Percentiles rank a stretch among this genome's conserved stretches.
Evolutionary conservation across 371 early-diverging fungal genomes (phyloP).

Genomic region (Gilbertella persicaria): DNA sequence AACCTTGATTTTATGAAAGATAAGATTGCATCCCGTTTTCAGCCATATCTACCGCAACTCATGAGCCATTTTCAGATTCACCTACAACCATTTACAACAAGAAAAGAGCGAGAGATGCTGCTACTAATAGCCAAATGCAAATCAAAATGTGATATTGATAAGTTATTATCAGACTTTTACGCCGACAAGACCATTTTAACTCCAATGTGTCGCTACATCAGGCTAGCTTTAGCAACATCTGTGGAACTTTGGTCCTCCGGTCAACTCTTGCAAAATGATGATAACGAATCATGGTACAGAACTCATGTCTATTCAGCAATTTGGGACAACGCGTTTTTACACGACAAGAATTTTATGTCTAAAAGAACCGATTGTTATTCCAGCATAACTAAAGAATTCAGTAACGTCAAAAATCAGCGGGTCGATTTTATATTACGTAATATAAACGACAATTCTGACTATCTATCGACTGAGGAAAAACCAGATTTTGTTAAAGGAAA

Average conservation of each 20-base stretch:
- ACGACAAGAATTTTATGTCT: too few relatives aligned
- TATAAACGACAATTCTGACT: conserved; percentile 15
- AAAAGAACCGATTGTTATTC: too few relatives aligned
- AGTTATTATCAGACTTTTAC: conserved; percentile 9
- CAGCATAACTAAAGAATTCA: not conserved
- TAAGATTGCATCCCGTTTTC: not conserved
- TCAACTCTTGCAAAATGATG: conserved; percentile 1
- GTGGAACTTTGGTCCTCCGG: conserved; percentile 5
- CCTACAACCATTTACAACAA: conserved; percentile 3
- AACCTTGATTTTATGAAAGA: not conserved
- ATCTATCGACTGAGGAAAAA: conserved; percentile 23
- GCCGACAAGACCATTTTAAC: conserved; percentile 1
- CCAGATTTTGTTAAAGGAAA: conserved; percentile 16
- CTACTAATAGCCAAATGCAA: conserved; percentile 1
- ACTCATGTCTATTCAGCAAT: not conserved
- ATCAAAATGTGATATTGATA: not conserved
- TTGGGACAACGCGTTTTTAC: conserved; percentile 1
- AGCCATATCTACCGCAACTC: conserved; percentile 4
- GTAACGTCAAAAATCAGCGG: conserved; percentile 12
- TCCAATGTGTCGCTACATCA: conserved; percentile 11
- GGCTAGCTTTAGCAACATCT: conserved; percentile 3
- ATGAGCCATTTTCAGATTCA: conserved; percentile 4
- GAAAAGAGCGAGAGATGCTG: conserved; percentile 4
- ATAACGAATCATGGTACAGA: conserved; percentile 9
- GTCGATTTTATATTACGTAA: conserved; percentile 20